Evolutionary conservation across 2,329 filamentous ascomycete genomes (phyloP), one percentile per base, ranked within the genome.

Genomic region (Fusarium hostae): DNA sequence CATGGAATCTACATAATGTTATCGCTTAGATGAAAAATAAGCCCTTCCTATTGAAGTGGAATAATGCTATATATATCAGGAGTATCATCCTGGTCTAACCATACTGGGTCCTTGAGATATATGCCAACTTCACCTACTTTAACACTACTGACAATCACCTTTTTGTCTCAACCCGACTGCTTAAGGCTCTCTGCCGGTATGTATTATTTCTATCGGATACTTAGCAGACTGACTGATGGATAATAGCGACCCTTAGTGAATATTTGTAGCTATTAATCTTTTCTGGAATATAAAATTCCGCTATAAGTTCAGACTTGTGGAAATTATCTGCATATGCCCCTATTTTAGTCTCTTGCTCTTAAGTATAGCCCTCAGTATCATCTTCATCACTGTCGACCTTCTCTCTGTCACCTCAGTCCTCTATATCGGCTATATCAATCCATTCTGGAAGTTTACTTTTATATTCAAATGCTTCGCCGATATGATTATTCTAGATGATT

Each of bases 1-100:
- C 88, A 6, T 91, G 89, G 87, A 85, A 83, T 16, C 79, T 92
- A 12, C 90, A 92, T 78, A 92, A 91, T 69, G 83, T 91, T 66
- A 88, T 92, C 65, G 85, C 89, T 1, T 92, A 89, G 90, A 86
- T 92, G 79, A 91, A 91, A 79, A 89, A 87, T 68, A 86, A 85
- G 58, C 89, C 89, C 0, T 90, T 91, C 72, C 80, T 91, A 11
- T 82, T 82, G 5, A 82, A 79, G 34, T 79, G 81, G 11, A 83
- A 84, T 34, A 89, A 85, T 50, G 75, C 81, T 13, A 78, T 90
- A 60, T 91, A 90, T 75, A 88, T 91, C 55, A 81, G 82, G 45
- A 90, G 87, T 0, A 84, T 91, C 44, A 79, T 88, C 15, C 79
- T 90, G 3, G 88, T 84, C 15, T 87, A 90, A 68, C 88, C 89